These are phyloP conservation scores for Paradendryphiella salina DNA, from an alignment of 2,329 filamentous ascomycete genomes.

Conservation along the genomic window DNA sequence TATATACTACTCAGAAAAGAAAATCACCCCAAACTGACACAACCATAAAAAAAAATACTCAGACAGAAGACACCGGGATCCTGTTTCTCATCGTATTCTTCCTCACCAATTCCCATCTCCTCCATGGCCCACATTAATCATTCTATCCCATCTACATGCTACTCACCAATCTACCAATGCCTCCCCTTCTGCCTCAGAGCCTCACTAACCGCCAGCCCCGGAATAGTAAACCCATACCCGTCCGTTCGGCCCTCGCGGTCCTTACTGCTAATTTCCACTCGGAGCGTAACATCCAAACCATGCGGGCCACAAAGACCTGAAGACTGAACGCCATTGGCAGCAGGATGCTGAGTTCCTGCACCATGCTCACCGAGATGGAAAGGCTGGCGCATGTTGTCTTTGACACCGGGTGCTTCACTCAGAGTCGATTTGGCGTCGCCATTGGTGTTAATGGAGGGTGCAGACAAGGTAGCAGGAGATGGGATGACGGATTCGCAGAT, in stretches of 20 bases:
- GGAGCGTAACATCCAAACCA: conserved; percentile 54
- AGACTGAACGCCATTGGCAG: conserved; percentile 57
- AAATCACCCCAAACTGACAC: not conserved
- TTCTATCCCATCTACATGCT: not conserved
- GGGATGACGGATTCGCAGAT: conserved; percentile 57
- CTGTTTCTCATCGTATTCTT: not conserved
- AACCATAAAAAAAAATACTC: not conserved
- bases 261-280: conserved; percentile 53
- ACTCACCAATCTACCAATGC: conserved; percentile 18
- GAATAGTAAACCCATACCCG: conserved; percentile 56
- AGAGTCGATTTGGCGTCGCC: conserved; percentile 35
- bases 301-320: conserved; percentile 51
- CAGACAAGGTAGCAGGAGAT: conserved; percentile 21
- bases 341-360: conserved; percentile 77
- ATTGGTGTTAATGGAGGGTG: conserved; percentile 27
- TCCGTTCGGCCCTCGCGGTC: conserved; percentile 52
- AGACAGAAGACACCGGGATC: too few species aligned
- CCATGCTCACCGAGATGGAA: conserved; percentile 76
- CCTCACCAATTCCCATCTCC: not conserved
- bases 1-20: not conserved
- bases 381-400: conserved; percentile 64
- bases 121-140: not conserved
- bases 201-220: conserved; percentile 44
- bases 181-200: conserved; percentile 19
- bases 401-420: conserved; percentile 46